Conservation (phyloP, 208 protist species). For the Trypanosoma boissoni region DNA sequence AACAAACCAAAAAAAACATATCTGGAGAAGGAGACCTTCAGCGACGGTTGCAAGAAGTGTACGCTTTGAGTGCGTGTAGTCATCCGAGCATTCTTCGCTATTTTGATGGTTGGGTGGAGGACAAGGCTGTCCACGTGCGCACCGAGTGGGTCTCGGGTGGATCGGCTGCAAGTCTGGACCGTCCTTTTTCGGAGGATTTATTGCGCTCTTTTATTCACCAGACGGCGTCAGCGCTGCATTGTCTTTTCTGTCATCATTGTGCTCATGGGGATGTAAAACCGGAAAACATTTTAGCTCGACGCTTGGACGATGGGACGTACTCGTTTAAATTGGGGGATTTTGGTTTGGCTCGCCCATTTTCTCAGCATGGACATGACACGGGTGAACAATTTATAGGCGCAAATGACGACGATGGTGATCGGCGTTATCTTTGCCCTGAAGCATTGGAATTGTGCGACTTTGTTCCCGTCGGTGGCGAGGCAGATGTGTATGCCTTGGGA, state of each 20-base stretch:
- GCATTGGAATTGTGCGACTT: conserved; percentile 37
- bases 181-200: conserved; percentile 40
- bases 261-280: conserved; percentile 89
- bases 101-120: conserved; percentile 86
- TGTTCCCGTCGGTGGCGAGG: conserved; percentile 29
- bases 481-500: conserved; percentile 88
- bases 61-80: conserved; percentile 62
- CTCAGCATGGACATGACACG: conserved; percentile 17
- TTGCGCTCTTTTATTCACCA: conserved; percentile 64
- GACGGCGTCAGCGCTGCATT: conserved; percentile 60
- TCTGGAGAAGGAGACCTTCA: conserved; percentile 77
- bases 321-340: conserved; percentile 87
- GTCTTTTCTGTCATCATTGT: conserved; percentile 68
- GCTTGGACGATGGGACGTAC: conserved; percentile 29
- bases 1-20: conserved; percentile 68
- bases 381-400: conserved; percentile 56
- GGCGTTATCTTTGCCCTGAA: conserved; percentile 73
- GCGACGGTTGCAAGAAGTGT: conserved; percentile 77
- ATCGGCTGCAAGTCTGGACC: conserved; percentile 31
- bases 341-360: conserved; percentile 57
- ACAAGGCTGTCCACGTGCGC: conserved; percentile 67
- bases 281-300: conserved; percentile 56
- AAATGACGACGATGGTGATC: conserved; percentile 87
- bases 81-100: conserved; percentile 83
- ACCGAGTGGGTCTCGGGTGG: conserved; percentile 65